Evolutionary conservation across 2,329 filamentous ascomycete genomes (phyloP), one percentile per base, ranked within the genome.

Genomic region (Elsinoe perseae): DNA sequence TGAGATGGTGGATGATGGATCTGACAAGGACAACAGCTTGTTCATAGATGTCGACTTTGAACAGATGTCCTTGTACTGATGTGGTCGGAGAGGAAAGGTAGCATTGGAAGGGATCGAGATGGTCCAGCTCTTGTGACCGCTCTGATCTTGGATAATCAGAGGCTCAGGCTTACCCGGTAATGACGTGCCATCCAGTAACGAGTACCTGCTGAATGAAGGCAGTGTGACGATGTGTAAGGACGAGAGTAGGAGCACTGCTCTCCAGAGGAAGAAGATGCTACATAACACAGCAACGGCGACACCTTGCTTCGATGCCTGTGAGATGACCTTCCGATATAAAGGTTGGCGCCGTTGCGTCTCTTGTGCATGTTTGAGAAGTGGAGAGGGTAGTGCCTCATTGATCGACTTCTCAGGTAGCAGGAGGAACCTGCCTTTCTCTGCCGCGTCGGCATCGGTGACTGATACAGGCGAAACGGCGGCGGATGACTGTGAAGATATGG

Each of bases 81-180:
- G 70, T 18, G 80, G 78, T 0, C 76, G 70, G 2, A 93, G 69
- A 1, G 89, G 89, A 59, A 92, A 92, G 2, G 76, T 73, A 44
- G 78, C 74, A 57, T 77, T 77, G 5, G 78, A 75, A 0, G 89
- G 89, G 34, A 95, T 90, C 1, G 82, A 89, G 9, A 95, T 80
- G 0, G 89, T 93, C 89, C 89, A 95, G 67, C 80, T 85, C 9
- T 82, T 75, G 53, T 77, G 79, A 2, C 85, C 86, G 43, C 76
- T 74, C 23, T 75, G 72, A 69, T 90, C 86, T 12, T 78, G 80
- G 44, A 91, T 76, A 4, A 88, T 77, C 18, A 93, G 77, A 0
- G 87, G 86, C 0, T 85, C 86, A 0, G 88, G 84, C 60, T 87
- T 83, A 25, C 85, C 78, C 0, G 87, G 87, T n/a, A 89, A 69